phyloP scores from a whole-genome alignment of 306 rosid species.

The Styphnolobium japonicum region DNA sequence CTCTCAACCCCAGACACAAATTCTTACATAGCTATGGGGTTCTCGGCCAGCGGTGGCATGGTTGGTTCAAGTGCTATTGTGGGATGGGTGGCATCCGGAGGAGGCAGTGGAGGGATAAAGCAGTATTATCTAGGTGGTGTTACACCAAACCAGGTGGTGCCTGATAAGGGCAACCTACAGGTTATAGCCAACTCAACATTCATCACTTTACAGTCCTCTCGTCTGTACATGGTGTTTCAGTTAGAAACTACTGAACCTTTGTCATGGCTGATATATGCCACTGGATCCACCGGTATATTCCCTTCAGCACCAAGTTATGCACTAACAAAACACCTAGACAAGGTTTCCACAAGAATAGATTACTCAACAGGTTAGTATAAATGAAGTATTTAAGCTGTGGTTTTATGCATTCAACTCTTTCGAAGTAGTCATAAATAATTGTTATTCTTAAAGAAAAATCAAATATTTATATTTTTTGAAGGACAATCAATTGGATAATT shows the following conservation, averaged over 20 bases:
- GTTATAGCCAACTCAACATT: slow-evolving; percentile 43
- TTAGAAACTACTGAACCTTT: slow-evolving; percentile 35
- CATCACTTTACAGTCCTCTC: slow-evolving; percentile 40
- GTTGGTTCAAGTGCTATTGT: slow-evolving; percentile 77
- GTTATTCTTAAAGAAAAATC: background rate
- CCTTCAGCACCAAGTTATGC: slow-evolving; percentile 54
- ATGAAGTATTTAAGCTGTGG: background rate
- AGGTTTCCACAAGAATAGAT: slow-evolving; percentile 50
- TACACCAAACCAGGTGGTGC: slow-evolving; percentile 46
- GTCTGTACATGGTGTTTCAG: slow-evolving; percentile 61
- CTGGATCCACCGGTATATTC: slow-evolving; percentile 51
- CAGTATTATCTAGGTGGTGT: slow-evolving; percentile 63
- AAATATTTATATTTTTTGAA: background rate
- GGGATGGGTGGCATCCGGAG: slow-evolving; percentile 61
- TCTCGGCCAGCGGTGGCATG: slow-evolving; percentile 61
- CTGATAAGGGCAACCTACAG: slow-evolving; percentile 55
- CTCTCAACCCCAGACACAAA: slow-evolving; percentile 62
- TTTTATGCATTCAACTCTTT: background rate
- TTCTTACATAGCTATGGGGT: slow-evolving; percentile 71
- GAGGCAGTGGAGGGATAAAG: slow-evolving; percentile 40
- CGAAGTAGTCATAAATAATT: background rate
- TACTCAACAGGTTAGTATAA: slow-evolving; percentile 50
- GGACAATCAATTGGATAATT: background rate
- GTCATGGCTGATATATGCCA: slow-evolving; percentile 46
- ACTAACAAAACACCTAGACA: slow-evolving; percentile 50